These are phyloP conservation scores for Lodderomyces jiufengensis DNA, from an alignment of 1,139 yeast species.

Conservation along the genomic window DNA sequence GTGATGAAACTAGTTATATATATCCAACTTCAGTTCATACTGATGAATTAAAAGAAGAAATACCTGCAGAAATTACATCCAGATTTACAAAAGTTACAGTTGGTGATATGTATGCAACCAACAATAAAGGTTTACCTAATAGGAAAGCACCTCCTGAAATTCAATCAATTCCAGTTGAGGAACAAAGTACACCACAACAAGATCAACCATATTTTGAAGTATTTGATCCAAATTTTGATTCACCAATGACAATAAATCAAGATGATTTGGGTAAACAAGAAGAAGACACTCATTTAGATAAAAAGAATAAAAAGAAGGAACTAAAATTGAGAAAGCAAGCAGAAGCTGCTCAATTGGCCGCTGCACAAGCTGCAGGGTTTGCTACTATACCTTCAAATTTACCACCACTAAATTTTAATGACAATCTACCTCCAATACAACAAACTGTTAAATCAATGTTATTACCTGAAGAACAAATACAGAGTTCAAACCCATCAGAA, in stretches of 20 bases:
- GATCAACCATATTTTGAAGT: neutral
- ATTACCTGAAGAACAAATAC: neutral
- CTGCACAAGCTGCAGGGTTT: conserved; percentile 18
- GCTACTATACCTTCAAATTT: conserved; percentile 16
- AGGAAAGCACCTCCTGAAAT: conserved; percentile 12
- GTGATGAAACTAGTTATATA: conserved; percentile 13
- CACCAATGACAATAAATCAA: too few species aligned
- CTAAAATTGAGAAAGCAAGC: conserved; percentile 18
- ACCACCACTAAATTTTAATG: conserved; percentile 12
- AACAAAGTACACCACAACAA: conserved; percentile 1
- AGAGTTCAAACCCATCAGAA: neutral
- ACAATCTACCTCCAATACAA: neutral
- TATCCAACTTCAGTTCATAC: conserved; percentile 11
- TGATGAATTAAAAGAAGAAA: conserved; percentile 16
- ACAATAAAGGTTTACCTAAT: conserved; percentile 2
- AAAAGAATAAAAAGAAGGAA: conserved; percentile 13
- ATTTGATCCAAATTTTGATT: neutral
- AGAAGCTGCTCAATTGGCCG: conserved; percentile 24
- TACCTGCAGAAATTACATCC: conserved; percentile 11
- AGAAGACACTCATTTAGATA: conserved; percentile 11
- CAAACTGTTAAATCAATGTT: neutral
- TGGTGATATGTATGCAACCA: conserved; percentile 8
- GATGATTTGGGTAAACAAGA: too few species aligned
- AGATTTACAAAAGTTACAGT: conserved; percentile 11
- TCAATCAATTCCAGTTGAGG: conserved; percentile 1